Evolutionary conservation across 2,329 filamentous ascomycete species (phyloP).

Genomic region (Paraphaeosphaeria minitans): DNA sequence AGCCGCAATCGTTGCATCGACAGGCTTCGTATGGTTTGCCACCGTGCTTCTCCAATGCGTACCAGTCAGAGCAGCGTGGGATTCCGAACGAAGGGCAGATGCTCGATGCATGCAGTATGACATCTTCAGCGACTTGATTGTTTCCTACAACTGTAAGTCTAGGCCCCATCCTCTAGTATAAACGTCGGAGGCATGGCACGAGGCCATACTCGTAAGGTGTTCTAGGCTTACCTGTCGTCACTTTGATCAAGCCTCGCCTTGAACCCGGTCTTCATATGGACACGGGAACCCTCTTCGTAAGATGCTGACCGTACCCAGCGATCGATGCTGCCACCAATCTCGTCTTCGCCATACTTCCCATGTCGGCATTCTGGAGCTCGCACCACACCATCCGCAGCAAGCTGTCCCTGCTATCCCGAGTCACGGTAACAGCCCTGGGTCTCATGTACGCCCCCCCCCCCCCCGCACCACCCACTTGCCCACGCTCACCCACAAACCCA

Average conservation of each 20-base stretch:
- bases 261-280: no score
- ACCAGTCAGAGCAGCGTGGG: slow-evolving; percentile 54
- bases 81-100: slow-evolving; percentile 19
- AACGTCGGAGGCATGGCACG: no score
- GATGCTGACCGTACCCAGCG: slow-evolving; percentile 17
- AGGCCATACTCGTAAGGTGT: no score
- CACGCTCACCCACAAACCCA: slow-evolving; percentile 26
- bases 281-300: no score
- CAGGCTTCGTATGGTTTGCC: slow-evolving; percentile 49
- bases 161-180: background rate
- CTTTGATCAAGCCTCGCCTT: no score
- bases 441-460: slow-evolving; percentile 25
- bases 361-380: slow-evolving; percentile 46
- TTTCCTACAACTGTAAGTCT: slow-evolving; percentile 50
- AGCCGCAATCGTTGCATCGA: slow-evolving; percentile 41
- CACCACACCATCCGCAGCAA: slow-evolving; percentile 44
- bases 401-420: slow-evolving; percentile 25
- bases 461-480: background rate
- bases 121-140: slow-evolving; percentile 52
- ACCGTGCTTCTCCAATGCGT: slow-evolving; percentile 55
- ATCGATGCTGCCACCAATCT: slow-evolving; percentile 42
- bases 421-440: slow-evolving; percentile 35
- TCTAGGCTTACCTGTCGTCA: no score
- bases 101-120: slow-evolving; percentile 33
- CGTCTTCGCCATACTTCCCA: slow-evolving; percentile 43